These are phyloP conservation scores for Artomyces pyxidatus DNA, from an alignment of 768 basidiomycete genomes.

Conservation along the genomic window DNA sequence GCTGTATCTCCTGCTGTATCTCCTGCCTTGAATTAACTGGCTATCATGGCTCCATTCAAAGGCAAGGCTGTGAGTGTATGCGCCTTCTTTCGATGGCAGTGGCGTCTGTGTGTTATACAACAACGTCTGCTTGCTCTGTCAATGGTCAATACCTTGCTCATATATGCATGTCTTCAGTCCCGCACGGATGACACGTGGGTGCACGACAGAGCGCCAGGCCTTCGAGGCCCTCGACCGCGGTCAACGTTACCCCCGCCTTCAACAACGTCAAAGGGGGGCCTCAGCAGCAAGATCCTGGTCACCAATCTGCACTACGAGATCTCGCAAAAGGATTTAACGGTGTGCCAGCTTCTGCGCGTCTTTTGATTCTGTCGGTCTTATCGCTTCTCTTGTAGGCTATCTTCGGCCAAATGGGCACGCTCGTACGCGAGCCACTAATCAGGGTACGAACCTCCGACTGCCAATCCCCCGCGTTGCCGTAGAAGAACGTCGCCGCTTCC, in stretches of 20 bases:
- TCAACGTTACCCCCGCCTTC: not conserved
- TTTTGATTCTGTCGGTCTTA: conserved; percentile 5
- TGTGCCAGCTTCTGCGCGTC: conserved; percentile 31
- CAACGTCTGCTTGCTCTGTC: no score
- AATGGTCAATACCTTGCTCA: not conserved
- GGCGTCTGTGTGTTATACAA: no score
- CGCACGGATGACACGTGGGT: conserved; percentile 10
- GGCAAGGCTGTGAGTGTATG: not conserved
- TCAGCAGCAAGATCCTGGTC: conserved; percentile 48
- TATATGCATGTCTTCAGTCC: conserved; percentile 2
- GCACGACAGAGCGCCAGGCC: conserved; percentile 10
- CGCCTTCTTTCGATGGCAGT: not conserved
- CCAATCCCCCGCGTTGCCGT: conserved; percentile 47
- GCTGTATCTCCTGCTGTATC: not conserved
- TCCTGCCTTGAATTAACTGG: not conserved
- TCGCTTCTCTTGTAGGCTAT: conserved; percentile 46
- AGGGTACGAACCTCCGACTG: conserved; percentile 70
- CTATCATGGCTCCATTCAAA: not conserved
- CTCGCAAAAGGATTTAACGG: conserved; percentile 79
- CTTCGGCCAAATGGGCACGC: conserved; percentile 88
- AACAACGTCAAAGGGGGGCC: not conserved
- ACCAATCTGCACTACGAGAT: conserved; percentile 91
- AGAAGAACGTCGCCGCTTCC: conserved; percentile 34
- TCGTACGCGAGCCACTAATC: conserved; percentile 87
- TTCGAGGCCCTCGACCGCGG: not conserved